Evolutionary conservation across 352 stramenopile genomes (phyloP).

Genomic region (Pythium oligandrum): DNA sequence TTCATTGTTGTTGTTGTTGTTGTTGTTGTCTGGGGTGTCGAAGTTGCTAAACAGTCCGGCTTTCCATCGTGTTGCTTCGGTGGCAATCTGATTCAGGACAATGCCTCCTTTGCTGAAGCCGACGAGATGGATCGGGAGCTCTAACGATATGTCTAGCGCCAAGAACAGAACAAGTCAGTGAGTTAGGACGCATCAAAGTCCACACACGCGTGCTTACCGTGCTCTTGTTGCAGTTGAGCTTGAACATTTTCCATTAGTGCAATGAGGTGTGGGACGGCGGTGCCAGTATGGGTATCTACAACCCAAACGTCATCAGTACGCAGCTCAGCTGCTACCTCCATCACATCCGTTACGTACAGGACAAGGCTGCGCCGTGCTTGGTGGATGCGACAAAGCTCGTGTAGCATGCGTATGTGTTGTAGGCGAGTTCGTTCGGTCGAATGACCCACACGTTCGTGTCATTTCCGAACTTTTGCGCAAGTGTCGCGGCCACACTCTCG

Average conservation of each 20-base stretch:
- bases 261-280: conserved; percentile 15
- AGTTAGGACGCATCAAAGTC: too few relatives aligned
- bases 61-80: conserved; percentile 29
- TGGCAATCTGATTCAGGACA: conserved; percentile 68
- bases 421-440: conserved; percentile 32
- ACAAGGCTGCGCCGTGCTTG: conserved; percentile 40
- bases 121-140: conserved; percentile 51
- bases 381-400: conserved; percentile 57
- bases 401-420: conserved; percentile 54
- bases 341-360: conserved; percentile 22
- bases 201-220: not conserved
- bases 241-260: conserved; percentile 10
- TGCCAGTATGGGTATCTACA: conserved; percentile 1
- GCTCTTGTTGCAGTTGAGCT: conserved; percentile 5
- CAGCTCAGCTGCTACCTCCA: too few relatives aligned
- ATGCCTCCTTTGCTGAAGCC: conserved; percentile 68
- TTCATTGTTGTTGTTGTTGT: conserved; percentile 8
- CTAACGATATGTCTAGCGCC: conserved; percentile 35
- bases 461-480: conserved; percentile 49
- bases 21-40: conserved; percentile 16
- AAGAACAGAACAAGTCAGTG: not conserved
- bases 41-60: not conserved
- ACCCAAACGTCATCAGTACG: too few relatives aligned
- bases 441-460: conserved; percentile 56
- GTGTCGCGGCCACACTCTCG: conserved; percentile 32